Conservation (phyloP, 805 yeast genomes). For the Ogataea nitratoaversa region DNA sequence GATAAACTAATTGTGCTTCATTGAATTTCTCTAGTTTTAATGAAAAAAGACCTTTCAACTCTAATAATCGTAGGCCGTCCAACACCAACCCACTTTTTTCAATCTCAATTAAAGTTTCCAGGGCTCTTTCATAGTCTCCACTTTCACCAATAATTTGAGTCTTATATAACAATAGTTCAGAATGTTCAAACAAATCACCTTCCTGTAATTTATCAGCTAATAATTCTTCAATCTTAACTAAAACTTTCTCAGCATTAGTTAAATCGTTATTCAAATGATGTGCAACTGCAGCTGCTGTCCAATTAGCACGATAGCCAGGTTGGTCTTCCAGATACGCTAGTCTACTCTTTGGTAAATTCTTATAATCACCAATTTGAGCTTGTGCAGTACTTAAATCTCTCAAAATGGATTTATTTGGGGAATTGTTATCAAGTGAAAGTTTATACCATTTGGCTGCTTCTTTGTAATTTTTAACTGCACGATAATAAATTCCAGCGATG, state of each 20-base stretch:
- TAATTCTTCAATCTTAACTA: slow-evolving; percentile 70
- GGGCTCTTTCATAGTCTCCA: slow-evolving; percentile 62
- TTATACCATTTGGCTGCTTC: slow-evolving; percentile 79
- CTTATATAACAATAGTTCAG: slow-evolving; percentile 75
- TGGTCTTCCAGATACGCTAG: slow-evolving; percentile 63
- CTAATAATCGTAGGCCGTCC: slow-evolving; percentile 61
- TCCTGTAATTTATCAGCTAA: slow-evolving; percentile 65
- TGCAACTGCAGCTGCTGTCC: slow-evolving; percentile 87
- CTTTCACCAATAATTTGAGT: slow-evolving; percentile 58
- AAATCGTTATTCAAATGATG: slow-evolving; percentile 70
- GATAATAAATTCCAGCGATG: slow-evolving; percentile 78
- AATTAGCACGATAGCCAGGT: slow-evolving; percentile 82
- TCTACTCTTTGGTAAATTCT: slow-evolving; percentile 58
- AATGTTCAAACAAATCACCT: slow-evolving; percentile 68
- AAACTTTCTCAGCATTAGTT: slow-evolving; percentile 64
- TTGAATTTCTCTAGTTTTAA: slow-evolving; percentile 49
- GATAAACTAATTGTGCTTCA: slow-evolving; percentile 66
- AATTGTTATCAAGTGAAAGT: slow-evolving; percentile 71
- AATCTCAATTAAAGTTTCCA: slow-evolving; percentile 54
- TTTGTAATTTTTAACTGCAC: slow-evolving; percentile 61
- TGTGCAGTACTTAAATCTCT: slow-evolving; percentile 81
- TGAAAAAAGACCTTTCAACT: slow-evolving; percentile 62
- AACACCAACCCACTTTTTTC: slow-evolving; percentile 42
- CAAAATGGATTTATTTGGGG: slow-evolving; percentile 71
- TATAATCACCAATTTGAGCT: slow-evolving; percentile 73